phyloP scores from a whole-genome alignment of 768 basidiomycete genomes.

The Russula sp. region DNA sequence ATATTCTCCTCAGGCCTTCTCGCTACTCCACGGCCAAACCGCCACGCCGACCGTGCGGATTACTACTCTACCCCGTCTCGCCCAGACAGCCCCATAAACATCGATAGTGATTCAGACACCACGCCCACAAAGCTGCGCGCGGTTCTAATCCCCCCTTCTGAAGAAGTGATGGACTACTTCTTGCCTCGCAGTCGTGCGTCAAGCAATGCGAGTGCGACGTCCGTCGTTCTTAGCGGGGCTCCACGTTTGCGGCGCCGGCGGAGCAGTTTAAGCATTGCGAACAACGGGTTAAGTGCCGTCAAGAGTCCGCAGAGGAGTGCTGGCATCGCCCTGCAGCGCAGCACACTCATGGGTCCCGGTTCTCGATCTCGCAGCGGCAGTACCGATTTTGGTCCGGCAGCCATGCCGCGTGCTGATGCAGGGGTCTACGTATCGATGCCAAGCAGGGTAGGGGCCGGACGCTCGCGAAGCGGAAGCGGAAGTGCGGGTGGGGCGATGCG shows the following conservation, averaged over 20 bases:
- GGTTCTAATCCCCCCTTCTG: constrained; percentile 22
- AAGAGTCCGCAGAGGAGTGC: constrained; percentile 50
- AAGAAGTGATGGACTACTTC: constrained; percentile 25
- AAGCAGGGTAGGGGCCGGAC: not conserved
- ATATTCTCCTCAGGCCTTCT: constrained; percentile 69
- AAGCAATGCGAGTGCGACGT: constrained; percentile 20
- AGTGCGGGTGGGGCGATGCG: constrained; percentile 12
- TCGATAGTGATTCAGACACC: constrained; percentile 32
- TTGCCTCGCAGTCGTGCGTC: constrained; percentile 28
- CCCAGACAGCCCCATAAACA: constrained; percentile 25
- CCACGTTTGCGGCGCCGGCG: constrained; percentile 53
- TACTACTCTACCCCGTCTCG: constrained; percentile 20
- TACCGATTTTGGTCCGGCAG: not conserved
- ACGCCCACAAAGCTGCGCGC: constrained; percentile 31
- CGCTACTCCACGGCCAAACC: constrained; percentile 34
- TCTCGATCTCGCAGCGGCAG: constrained; percentile 17
- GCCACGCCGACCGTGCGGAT: constrained; percentile 18
- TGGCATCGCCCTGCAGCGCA: constrained; percentile 43
- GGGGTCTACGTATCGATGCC: not conserved
- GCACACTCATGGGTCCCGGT: constrained; percentile 33
- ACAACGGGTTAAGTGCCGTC: constrained; percentile 49
- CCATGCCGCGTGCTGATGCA: not conserved
- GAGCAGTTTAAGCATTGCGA: constrained; percentile 50
- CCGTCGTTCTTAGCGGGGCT: constrained; percentile 8
- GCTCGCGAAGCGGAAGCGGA: constrained; percentile 18